These are phyloP conservation scores for Geotrichum candidum DNA, from an alignment of 1,139 yeast genomes.

Conservation along the genomic window DNA sequence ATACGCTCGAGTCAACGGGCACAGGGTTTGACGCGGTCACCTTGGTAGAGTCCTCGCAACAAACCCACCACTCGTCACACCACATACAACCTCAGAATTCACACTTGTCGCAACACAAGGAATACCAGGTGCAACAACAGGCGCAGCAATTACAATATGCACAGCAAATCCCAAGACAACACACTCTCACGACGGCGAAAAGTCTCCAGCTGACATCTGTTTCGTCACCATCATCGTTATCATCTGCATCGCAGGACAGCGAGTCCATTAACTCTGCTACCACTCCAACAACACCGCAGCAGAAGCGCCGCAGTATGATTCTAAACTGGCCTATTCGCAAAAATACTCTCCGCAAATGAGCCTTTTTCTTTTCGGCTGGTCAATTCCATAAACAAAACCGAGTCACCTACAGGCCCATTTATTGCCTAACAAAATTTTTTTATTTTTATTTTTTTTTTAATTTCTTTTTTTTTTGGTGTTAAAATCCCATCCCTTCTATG, in stretches of 20 bases:
- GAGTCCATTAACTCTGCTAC: not conserved
- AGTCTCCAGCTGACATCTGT: not conserved
- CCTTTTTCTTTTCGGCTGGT: not conserved
- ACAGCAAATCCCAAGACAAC: not conserved
- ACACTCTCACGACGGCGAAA: not conserved
- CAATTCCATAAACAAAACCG: no score
- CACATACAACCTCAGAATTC: not conserved
- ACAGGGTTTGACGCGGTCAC: not conserved
- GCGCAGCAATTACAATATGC: not conserved
- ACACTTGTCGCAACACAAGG: not conserved
- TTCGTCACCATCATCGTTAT: not conserved
- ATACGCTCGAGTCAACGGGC: not conserved
- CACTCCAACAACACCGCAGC: not conserved
- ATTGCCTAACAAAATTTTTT: not conserved
- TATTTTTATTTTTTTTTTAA: not conserved
- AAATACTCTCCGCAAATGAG: not conserved
- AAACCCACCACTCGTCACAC: not conserved
- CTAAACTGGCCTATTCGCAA: not conserved
- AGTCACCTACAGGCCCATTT: no score
- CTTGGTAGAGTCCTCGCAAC: not conserved
- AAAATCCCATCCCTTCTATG: not conserved
- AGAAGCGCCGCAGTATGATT: not conserved
- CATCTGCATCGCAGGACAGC: not conserved
- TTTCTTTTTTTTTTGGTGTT: not conserved
- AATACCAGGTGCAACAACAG: not conserved